Base-by-base conservation (phyloP, 371 early-diverging fungal genomes). In the Circinella minor region DNA sequence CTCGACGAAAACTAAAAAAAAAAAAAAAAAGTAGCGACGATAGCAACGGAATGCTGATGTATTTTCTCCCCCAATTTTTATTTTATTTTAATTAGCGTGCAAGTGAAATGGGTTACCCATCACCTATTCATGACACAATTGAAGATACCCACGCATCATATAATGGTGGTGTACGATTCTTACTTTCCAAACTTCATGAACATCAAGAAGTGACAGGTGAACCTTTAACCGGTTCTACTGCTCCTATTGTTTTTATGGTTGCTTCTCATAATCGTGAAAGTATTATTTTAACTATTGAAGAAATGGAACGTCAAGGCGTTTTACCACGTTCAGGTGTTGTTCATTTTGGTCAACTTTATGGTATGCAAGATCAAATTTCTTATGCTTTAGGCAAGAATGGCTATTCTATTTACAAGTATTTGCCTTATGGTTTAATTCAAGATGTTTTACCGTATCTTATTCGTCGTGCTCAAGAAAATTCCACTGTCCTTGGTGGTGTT, bases 401-500 rank as follows among this genome's bases (percentile, higher is more conserved):
- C 15, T 94, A 90, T 70, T 83, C 83, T 61, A 91, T 91, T 63
- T 95, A 90, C 88, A 96, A 98, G 87, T 97, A 96, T 77, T 85
- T 98, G 18, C 96, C 98, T 4, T 97, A 96, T 73, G 98, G 98
- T 43, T 77, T 74, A 75, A 79, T 86, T 46, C 84, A 91, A 18
- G 96, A 95, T 69, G 94, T 95, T 20, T 91, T 98, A 70, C 98
- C 98, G 9, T 98, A 96, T 79, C 83, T 98, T 63, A 86, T 96
- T 63, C 90, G 98, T 46, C 90, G 99, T 66, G 98, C 97, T 36
- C 96, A 96, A 82, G 99, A 98, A 79, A 98, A 98, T 79, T 87
- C 90, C 3, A 85, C 93, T 15, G 88, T 98, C 1, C 70, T 90
- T 59, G 86, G 86, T 38, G 83, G 82, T 61, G 84, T 80, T 9